Evolutionary conservation across 257 asterid species (phyloP).

Genomic region (Misopates orontium): DNA sequence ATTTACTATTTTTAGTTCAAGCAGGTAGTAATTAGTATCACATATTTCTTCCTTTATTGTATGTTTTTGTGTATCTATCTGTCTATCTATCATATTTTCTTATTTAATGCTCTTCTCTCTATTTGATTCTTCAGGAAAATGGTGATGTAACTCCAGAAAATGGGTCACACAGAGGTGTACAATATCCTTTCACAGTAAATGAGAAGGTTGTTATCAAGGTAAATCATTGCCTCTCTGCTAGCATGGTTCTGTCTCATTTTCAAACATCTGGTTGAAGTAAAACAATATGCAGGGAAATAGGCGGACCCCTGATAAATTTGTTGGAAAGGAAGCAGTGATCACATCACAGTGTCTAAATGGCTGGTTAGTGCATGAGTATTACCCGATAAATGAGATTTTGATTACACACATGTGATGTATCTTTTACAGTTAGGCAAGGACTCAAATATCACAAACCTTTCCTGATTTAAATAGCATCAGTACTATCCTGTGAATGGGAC

Average conservation of each 20-base stretch:
- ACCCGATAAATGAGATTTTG: background rate
- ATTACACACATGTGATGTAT: background rate
- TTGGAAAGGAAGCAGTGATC: slow-evolving; percentile 94
- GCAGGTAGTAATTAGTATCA: background rate
- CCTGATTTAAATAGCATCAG: no score
- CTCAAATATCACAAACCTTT: background rate
- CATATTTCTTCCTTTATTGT: background rate
- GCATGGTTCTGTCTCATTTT: slow-evolving; percentile 2
- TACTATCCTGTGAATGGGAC: no score
- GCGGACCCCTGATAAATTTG: slow-evolving; percentile 96
- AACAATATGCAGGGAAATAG: slow-evolving; percentile 79
- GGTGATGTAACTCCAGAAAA: slow-evolving; percentile 68
- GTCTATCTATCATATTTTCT: slow-evolving; percentile 15
- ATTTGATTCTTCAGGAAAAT: slow-evolving; percentile 60
- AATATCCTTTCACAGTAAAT: slow-evolving; percentile 84
- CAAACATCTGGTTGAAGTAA: slow-evolving; percentile 22
- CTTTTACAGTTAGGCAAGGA: background rate
- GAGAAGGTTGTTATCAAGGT: slow-evolving; percentile 95
- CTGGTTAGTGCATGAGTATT: slow-evolving; percentile 63
- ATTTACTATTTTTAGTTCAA: slow-evolving; percentile 10
- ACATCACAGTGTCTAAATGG: slow-evolving; percentile 96
- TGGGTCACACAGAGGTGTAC: slow-evolving; percentile 66
- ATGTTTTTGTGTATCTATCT: background rate
- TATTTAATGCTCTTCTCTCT: slow-evolving; percentile 23
- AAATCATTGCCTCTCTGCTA: slow-evolving; percentile 25